Evolutionary conservation across 192 early-diverging fungal species (phyloP).

Genomic region (Entomortierella parvispora): DNA sequence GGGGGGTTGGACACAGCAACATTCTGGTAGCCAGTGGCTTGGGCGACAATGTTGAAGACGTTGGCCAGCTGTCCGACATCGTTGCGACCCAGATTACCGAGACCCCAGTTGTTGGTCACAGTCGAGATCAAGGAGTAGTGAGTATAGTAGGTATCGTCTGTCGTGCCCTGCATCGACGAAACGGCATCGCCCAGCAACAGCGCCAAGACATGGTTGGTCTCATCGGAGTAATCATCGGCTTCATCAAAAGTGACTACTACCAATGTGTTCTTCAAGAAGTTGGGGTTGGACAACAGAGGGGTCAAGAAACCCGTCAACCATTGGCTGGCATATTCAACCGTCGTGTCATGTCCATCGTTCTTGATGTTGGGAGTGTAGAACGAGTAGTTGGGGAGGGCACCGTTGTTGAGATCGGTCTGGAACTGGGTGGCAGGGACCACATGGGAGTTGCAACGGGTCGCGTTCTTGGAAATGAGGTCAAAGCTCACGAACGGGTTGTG

Average conservation of each 20-base stretch:
- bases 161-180: constrained; percentile 23
- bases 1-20: constrained; percentile 28
- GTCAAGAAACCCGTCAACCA: constrained; percentile 70
- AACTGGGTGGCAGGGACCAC: constrained; percentile 68
- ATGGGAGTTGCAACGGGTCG: constrained; percentile 64
- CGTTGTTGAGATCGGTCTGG: constrained; percentile 56
- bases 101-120: constrained; percentile 67
- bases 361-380: constrained; percentile 67
- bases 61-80: constrained; percentile 61
- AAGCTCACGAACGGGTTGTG: constrained; percentile 81
- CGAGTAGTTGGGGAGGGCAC: constrained; percentile 21
- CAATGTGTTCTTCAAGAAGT: constrained; percentile 56
- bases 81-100: constrained; percentile 62
- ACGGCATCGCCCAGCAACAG: constrained; percentile 54
- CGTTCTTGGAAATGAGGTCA: constrained; percentile 61
- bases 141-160: constrained; percentile 65
- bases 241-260: constrained; percentile 53
- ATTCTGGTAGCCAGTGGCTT: constrained; percentile 45
- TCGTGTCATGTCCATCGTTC: constrained; percentile 66
- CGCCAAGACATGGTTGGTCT: constrained; percentile 53
- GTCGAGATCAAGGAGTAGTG: constrained; percentile 72
- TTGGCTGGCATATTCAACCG: constrained; percentile 50
- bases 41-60: constrained; percentile 50
- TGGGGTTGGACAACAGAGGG: constrained; percentile 55
- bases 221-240: constrained; percentile 19